Evolutionary conservation across 305 asterid genomes (phyloP), one percentile per base, ranked within the genome.

Genomic region (Fraxinus velutina): DNA sequence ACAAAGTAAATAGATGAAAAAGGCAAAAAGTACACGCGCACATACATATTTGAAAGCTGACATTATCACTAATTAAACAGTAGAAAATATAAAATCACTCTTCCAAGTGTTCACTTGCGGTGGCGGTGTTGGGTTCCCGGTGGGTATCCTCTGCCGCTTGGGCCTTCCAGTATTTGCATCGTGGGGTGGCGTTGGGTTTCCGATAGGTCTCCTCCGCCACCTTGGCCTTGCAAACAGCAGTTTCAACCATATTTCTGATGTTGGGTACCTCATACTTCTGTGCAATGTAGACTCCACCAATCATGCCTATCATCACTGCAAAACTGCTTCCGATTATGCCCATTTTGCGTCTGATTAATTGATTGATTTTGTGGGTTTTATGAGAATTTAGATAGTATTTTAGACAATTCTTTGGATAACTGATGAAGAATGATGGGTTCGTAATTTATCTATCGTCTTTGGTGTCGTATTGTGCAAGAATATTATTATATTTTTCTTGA

Each of bases 271-370:
- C 76, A 62, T 88, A 83, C n/a, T 79, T 85, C 47, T 83, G 90
- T 66, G 87, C 88, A 32, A 87, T 39, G 42, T 83, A 87, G 5
- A 83, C 85, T 70, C 87, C 87, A 10, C 82, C 82, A 0, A 70
- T 47, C 1, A 81, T 33, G 12, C 88, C 89, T 12, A 82, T 1
- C 77, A 79, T 72, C 52, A 81, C 68, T 12, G 64, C 12, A 6
- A 83, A 78, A 0, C 27, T n/a, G 22, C 84, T n/a, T 75, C 76
- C 39, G 36, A 75, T 42, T 22, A 81, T 75, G 6, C 68, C 84
- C 84, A 75, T 81, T 32, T 22, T 78, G 57, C 34, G 6, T 57
- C 29, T 60, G 74, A 30, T 33, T 77, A 4, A 37, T 50, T 30
- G 22, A 50, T 29, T 17, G 55, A 2, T 1, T 15, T 15, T 32